Percentiles rank a stretch among this genome's conserved stretches.
Conservation (phyloP, 2,329 filamentous ascomycete genomes). For the Penicillium sp. region DNA sequence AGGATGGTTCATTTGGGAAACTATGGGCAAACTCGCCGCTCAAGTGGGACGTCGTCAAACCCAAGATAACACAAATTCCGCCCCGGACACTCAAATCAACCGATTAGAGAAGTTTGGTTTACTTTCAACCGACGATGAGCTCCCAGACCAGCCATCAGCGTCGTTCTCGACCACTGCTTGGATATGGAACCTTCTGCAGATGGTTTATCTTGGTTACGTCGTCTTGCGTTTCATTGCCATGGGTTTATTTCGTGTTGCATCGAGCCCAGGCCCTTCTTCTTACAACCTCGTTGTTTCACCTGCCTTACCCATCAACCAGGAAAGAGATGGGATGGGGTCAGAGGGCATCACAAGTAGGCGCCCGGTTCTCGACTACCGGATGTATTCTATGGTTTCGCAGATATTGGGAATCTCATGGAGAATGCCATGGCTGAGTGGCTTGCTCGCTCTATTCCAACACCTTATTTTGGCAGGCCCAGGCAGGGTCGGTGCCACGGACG, state of each 20-base stretch:
- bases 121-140: conserved; percentile 43
- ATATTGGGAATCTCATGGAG: conserved; percentile 71
- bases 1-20: conserved; percentile 86
- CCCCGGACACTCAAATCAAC: conserved; percentile 30
- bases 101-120: conserved; percentile 60
- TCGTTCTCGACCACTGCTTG: conserved; percentile 40
- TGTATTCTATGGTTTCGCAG: conserved; percentile 72
- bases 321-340: conserved; percentile 31
- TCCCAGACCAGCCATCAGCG: conserved; percentile 27
- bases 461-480: conserved; percentile 72
- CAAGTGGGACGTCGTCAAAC: conserved; percentile 37
- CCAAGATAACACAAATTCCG: conserved; percentile 4
- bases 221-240: conserved; percentile 65
- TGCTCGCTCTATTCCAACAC: conserved; percentile 74
- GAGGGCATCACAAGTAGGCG: conserved; percentile 39
- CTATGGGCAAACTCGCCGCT: conserved; percentile 69
- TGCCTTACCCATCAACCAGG: conserved; percentile 24
- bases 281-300: conserved; percentile 29
- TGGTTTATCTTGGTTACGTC: conserved; percentile 55
- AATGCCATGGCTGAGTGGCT: conserved; percentile 87
- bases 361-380: conserved; percentile 72
- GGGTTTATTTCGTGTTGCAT: conserved; percentile 66
- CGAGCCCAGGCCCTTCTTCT: conserved; percentile 54
- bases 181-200: conserved; percentile 56
- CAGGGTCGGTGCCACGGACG: conserved; percentile 69